These are phyloP conservation scores for Solanum infundibuliforme DNA, from an alignment of 257 asterid species.

Conservation along the genomic window DNA sequence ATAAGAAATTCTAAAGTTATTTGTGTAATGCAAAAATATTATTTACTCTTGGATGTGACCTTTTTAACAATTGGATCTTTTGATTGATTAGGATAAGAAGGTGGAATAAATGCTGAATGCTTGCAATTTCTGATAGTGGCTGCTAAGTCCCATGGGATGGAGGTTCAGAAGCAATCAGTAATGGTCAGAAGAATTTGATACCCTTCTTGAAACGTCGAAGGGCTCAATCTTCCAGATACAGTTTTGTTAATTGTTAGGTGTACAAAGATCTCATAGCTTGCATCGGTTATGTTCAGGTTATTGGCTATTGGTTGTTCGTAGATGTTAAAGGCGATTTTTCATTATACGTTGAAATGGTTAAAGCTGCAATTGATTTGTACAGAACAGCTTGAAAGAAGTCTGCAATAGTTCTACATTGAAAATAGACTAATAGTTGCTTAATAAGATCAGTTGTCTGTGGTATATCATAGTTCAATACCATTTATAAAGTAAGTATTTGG, in stretches of 20 bases:
- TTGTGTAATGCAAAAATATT: not conserved
- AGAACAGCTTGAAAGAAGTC: slow-evolving; percentile 13
- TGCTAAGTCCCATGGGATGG: not conserved
- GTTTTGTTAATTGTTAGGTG: not conserved
- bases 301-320: not conserved
- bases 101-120: not conserved
- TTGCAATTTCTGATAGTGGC: not conserved
- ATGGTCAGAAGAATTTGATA: not conserved
- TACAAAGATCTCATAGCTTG: not conserved
- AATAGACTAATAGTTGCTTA: not conserved
- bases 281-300: not conserved
- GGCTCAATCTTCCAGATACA: not conserved
- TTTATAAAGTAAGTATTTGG: not conserved
- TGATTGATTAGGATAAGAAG: not conserved
- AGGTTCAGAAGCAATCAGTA: not conserved
- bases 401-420: not conserved
- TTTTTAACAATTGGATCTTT: not conserved
- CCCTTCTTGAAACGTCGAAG: not conserved
- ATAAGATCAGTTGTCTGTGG: not conserved
- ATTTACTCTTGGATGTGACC: not conserved
- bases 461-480: not conserved
- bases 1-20: not conserved
- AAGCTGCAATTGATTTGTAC: slow-evolving; percentile 22
- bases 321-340: not conserved
- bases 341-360: not conserved